Evolutionary conservation across 2,329 filamentous ascomycete species (phyloP).

Genomic region (Scedosporium apiospermum): DNA sequence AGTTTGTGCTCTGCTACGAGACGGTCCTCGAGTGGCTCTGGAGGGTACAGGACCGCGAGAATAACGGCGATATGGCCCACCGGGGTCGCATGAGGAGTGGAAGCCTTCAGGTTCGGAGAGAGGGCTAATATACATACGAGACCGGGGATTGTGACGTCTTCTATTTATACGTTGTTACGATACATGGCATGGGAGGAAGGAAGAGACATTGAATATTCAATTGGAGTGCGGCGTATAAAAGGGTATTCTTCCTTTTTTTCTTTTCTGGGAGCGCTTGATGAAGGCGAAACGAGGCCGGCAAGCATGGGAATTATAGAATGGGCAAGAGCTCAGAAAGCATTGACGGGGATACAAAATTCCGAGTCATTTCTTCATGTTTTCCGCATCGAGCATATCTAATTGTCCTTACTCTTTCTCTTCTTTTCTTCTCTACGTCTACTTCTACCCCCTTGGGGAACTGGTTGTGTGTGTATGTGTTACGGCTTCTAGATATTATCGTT

Average conservation of each 20-base stretch:
- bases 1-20: conserved; percentile 96
- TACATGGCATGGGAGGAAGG: neutral
- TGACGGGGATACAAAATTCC: neutral
- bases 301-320: conserved; percentile 1
- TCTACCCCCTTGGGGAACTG: neutral
- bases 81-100: neutral
- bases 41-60: conserved; percentile 30
- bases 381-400: neutral
- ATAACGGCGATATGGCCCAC: neutral
- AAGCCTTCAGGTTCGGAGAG: neutral
- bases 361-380: neutral
- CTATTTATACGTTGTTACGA: neutral
- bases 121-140: neutral
- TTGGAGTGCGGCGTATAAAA: neutral
- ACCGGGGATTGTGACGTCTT: neutral
- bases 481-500: neutral
- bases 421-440: neutral
- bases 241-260: neutral
- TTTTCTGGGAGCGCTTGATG: neutral
- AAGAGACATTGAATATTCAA: neutral
- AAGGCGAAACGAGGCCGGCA: neutral
- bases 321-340: neutral
- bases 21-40: conserved; percentile 80
- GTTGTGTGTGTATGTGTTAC: neutral
- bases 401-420: neutral